Conservation (phyloP, 257 asterid species). For the Nicotiana sylvestris region DNA sequence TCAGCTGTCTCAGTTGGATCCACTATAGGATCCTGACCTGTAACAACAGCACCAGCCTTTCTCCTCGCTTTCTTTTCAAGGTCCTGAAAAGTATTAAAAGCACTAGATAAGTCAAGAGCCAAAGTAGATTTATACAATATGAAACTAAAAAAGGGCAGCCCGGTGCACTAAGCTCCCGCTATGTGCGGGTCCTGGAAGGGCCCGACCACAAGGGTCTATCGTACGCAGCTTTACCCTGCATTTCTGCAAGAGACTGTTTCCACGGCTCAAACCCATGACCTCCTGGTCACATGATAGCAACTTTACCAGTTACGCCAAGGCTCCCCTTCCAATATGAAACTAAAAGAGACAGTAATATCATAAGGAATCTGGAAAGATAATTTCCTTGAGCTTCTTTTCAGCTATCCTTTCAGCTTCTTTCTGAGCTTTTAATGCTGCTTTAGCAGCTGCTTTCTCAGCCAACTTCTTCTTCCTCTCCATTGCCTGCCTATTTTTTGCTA, state of each 20-base stretch:
- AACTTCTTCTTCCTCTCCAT: slow-evolving; percentile 72
- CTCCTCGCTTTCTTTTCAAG: slow-evolving; percentile 76
- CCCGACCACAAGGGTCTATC: too few species aligned
- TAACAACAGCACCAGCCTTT: slow-evolving; percentile 41
- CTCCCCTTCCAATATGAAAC: not conserved
- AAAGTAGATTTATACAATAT: not conserved
- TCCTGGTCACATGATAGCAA: too few species aligned
- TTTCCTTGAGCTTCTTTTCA: slow-evolving; percentile 65
- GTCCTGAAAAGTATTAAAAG: slow-evolving; percentile 38
- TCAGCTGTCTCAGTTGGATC: slow-evolving; percentile 46
- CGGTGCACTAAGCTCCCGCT: too few species aligned
- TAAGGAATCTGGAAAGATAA: not conserved
- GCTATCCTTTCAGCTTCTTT: slow-evolving; percentile 66
- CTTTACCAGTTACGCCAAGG: too few species aligned
- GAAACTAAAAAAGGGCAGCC: too few species aligned
- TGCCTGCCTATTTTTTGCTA: slow-evolving; percentile 59
- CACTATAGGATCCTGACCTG: slow-evolving; percentile 28
- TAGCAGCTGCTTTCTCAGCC: slow-evolving; percentile 74
- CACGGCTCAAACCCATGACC: too few species aligned
- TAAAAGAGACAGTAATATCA: not conserved
- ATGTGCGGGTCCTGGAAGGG: too few species aligned
- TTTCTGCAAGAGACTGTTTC: too few species aligned
- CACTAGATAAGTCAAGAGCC: not conserved
- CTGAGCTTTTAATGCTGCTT: slow-evolving; percentile 66
- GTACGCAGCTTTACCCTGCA: too few species aligned